Evolutionary conservation across 352 stramenopile genomes (phyloP), one percentile per base, ranked within the genome.

Genomic region (Pythium guiyangense): DNA sequence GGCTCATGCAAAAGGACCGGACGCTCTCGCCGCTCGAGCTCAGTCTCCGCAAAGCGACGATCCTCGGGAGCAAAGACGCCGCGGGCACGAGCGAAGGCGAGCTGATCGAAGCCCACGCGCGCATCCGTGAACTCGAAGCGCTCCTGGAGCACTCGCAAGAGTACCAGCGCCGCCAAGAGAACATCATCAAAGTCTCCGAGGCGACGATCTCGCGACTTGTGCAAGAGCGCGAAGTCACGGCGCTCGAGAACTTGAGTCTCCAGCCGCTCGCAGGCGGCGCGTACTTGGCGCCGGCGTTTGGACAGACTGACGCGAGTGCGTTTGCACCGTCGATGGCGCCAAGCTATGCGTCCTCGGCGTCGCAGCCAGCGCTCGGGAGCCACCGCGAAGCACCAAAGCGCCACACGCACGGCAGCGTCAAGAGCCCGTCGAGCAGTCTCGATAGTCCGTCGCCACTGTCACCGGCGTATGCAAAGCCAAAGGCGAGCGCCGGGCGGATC

Each of bases 1-100:
- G 75, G 26, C 51, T 88, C 0, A 66, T 88, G 64, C 78, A 88
- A 44, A 88, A 86, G 46, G 73, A 88, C 52, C 74, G 74, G 1
- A 64, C 68, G 2, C 57, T 90, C 17, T 90, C 79, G 1, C 79
- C 79, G 2, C 55, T 88, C 6, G 79, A 90, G 52, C 58, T 90
- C 10, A 86, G 69, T 49, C 57, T 86, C 15, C 72, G 77, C 8
- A 90, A 90, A 54, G 71, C 77, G 2, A 73, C 73, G 1, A 88
- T 88, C 5, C 37, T 90, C 1, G 66, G 70, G 0, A 77, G 67
- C 22, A 83, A 79, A 43, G 73, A 87, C 4, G 60, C 58, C 27
- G 60, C 66, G 5, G 65, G 65, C 0, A 82, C 69, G 2, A 67
- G 69, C 9, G 77, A 87, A 46, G 68, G 71, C 1, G 79, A 84